A percentile compares a stretch with the other conserved stretches of the same genome.
Evolutionary conservation across 2,329 filamentous ascomycete genomes (phyloP).

Genomic region (Fusarium nanum): DNA sequence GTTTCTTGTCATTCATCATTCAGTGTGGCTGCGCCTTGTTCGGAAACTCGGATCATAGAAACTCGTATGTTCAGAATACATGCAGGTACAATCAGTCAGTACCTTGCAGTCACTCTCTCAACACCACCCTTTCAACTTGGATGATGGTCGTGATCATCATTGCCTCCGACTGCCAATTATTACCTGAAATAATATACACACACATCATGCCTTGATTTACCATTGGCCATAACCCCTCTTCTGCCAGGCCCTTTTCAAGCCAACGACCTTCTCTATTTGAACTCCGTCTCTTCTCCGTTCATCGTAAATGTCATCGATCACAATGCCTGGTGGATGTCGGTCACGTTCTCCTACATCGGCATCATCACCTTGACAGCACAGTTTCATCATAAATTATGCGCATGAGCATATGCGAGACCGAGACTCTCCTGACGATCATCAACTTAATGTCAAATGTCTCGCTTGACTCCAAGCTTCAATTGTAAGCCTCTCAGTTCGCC

Average conservation of each 20-base stretch:
- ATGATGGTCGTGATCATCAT: conserved; percentile 33
- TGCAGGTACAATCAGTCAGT: conserved; percentile 20
- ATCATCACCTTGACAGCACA: conserved; percentile 10
- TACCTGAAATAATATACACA: conserved; percentile 1
- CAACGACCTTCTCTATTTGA: conserved; percentile 1
- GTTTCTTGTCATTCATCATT: conserved; percentile 21
- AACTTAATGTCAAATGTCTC: conserved; percentile 20
- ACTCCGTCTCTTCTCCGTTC: background rate
- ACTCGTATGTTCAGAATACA: conserved; percentile 6
- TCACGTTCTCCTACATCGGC: background rate
- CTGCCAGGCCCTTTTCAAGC: background rate
- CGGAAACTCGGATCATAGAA: conserved; percentile 9
- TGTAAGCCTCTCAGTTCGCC: background rate
- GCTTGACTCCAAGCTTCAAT: conserved; percentile 17
- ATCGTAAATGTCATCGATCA: conserved; percentile 4
- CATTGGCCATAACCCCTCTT: conserved; percentile 28
- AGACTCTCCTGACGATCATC: conserved; percentile 37
- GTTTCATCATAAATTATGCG: background rate
- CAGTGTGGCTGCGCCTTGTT: conserved; percentile 16
- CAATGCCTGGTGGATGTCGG: background rate
- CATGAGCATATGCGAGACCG: background rate
- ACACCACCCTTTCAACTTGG: conserved; percentile 10
- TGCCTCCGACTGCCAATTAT: conserved; percentile 10
- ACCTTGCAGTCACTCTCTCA: conserved; percentile 10
- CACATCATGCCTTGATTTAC: background rate